phyloP scores from a whole-genome alignment of 2,329 filamentous ascomycete genomes.

The Karstenula rhodostoma region DNA sequence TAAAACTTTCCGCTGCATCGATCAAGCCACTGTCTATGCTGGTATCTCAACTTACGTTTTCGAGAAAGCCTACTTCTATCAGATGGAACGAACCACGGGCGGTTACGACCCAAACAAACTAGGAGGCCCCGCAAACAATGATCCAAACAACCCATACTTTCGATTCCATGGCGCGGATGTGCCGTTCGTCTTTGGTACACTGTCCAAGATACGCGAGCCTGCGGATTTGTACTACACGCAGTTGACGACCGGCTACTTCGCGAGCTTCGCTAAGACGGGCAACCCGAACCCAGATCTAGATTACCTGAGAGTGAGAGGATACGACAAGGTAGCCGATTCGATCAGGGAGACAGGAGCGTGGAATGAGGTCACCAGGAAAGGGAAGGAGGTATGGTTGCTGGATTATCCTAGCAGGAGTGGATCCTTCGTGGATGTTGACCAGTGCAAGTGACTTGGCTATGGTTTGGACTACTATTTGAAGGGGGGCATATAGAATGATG shows the following conservation, averaged over 20 bases:
- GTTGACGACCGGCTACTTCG: slow-evolving; percentile 59
- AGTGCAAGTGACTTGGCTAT: slow-evolving; percentile 56
- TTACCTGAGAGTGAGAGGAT: slow-evolving; percentile 58
- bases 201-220: slow-evolving; percentile 59
- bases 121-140: slow-evolving; percentile 58
- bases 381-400: slow-evolving; percentile 52
- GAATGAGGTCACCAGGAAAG: slow-evolving; percentile 45
- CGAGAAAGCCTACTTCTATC: slow-evolving; percentile 64
- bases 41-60: slow-evolving; percentile 58
- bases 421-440: slow-evolving; percentile 59
- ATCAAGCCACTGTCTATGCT: slow-evolving; percentile 65
- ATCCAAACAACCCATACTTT: slow-evolving; percentile 63
- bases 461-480: slow-evolving; percentile 44
- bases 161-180: slow-evolving; percentile 65
- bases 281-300: slow-evolving; percentile 60
- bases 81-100: slow-evolving; percentile 65
- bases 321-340: slow-evolving; percentile 52
- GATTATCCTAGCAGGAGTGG: slow-evolving; percentile 56
- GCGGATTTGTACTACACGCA: slow-evolving; percentile 59
- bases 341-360: slow-evolving; percentile 50
- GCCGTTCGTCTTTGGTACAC: slow-evolving; percentile 62
- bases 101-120: slow-evolving; percentile 63
- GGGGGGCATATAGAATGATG: slow-evolving; percentile 27
- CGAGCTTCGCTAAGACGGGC: slow-evolving; percentile 59
- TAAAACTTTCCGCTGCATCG: slow-evolving; percentile 66